Conservation (phyloP, 2,329 filamentous ascomycete species). For the Massarina eburnea region DNA sequence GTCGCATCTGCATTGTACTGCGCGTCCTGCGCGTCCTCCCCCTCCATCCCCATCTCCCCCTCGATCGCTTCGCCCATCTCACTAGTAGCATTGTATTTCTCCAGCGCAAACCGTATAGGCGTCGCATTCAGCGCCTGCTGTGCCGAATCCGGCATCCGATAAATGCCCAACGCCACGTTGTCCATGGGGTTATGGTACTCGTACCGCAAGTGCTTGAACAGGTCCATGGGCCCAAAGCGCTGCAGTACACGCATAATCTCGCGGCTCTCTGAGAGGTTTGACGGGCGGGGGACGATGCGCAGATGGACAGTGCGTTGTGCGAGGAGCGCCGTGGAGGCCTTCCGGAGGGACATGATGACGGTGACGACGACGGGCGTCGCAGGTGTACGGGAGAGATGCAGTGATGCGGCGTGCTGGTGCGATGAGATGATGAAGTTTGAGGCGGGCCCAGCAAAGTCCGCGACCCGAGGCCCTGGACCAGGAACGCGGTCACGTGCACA, state of each 20-base stretch:
- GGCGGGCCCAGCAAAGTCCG: constrained; percentile 14
- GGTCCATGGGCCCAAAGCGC: constrained; percentile 52
- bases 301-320: constrained; percentile 50
- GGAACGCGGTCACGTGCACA: constrained; percentile 16
- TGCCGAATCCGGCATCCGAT: constrained; percentile 44
- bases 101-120: constrained; percentile 51
- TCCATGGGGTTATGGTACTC: constrained; percentile 46
- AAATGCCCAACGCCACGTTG: constrained; percentile 51
- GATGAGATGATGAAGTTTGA: neutral
- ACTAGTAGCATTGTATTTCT: constrained; percentile 23
- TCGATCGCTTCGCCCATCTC: constrained; percentile 3
- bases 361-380: constrained; percentile 6
- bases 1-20: neutral
- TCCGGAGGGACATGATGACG: constrained; percentile 31
- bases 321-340: constrained; percentile 26
- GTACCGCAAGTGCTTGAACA: constrained; percentile 51
- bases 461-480: constrained; percentile 22
- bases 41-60: neutral
- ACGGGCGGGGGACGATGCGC: constrained; percentile 49
- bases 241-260: constrained; percentile 52
- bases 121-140: constrained; percentile 46
- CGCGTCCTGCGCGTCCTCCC: constrained; percentile 3
- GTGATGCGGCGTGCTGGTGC: neutral
- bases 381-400: neutral
- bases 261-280: constrained; percentile 52